These are phyloP conservation scores for Triticum turgidum DNA, from an alignment of 176 grass and related monocot species.

Conservation along the genomic window DNA sequence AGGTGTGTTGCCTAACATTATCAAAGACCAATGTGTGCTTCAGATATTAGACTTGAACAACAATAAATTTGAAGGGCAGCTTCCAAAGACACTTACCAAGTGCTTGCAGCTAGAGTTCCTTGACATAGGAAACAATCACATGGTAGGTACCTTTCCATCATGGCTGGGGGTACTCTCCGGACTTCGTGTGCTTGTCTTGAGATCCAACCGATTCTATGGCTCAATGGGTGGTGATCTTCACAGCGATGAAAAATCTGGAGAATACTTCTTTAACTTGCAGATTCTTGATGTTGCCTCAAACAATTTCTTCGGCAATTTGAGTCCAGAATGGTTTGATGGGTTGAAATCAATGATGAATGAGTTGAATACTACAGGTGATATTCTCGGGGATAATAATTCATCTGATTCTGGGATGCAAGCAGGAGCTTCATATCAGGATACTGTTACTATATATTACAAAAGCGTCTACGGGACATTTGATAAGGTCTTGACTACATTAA, in stretches of 20 bases:
- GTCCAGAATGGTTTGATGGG: not conserved
- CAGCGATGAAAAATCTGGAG: too few species aligned
- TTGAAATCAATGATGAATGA: not conserved
- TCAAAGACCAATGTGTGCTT: not conserved
- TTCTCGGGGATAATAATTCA: too few species aligned
- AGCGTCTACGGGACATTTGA: not conserved
- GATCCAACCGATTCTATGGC: too few species aligned
- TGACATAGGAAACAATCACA: not conserved
- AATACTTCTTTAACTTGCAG: not conserved
- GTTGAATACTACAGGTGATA: too few species aligned
- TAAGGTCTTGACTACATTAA: not conserved
- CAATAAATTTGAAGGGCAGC: not conserved
- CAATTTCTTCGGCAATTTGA: slow-evolving; percentile 14
- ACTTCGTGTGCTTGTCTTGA: too few species aligned
- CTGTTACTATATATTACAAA: too few species aligned
- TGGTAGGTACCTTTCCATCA: not conserved
- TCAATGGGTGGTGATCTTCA: too few species aligned
- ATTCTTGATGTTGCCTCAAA: slow-evolving; percentile 36
- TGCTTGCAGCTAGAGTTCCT: not conserved
- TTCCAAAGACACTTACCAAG: not conserved
- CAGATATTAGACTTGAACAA: not conserved
- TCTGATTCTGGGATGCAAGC: too few species aligned
- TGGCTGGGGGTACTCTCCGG: too few species aligned
- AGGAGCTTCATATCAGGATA: too few species aligned
- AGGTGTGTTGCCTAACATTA: not conserved